These are phyloP conservation scores for Cardamine chenopodiifolia DNA, from an alignment of 345 rosid genomes.

Conservation along the genomic window DNA sequence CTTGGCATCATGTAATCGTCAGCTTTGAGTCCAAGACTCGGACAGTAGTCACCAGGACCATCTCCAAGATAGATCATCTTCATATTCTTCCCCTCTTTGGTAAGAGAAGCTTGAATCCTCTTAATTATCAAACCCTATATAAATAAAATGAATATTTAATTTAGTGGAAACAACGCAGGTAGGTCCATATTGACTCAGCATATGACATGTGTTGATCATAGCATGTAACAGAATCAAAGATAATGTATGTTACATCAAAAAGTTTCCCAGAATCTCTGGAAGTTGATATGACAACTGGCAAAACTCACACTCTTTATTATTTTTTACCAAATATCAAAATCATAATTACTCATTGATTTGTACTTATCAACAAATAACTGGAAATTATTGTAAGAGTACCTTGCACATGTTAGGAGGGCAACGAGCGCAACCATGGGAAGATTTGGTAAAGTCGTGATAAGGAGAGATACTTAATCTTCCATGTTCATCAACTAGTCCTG, in stretches of 20 bases:
- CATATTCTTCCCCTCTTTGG: constrained; percentile 50
- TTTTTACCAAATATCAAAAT: neutral
- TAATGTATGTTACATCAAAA: constrained; percentile 2
- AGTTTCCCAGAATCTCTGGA: neutral
- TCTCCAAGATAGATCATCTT: constrained; percentile 83
- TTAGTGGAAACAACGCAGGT: neutral
- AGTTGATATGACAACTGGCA: neutral
- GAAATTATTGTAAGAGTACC: constrained; percentile 45
- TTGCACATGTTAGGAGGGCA: constrained; percentile 99
- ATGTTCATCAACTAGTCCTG: constrained; percentile 61
- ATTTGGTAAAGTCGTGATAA: constrained; percentile 60
- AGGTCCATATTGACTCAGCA: neutral
- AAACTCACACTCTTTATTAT: neutral
- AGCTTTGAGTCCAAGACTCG: constrained; percentile 60
- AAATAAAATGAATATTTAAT: neutral
- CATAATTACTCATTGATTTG: neutral
- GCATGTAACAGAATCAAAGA: constrained; percentile 2
- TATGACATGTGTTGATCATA: constrained; percentile 13
- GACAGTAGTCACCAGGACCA: constrained; percentile 83
- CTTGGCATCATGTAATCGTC: constrained; percentile 78
- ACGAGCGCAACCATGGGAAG: constrained; percentile 63
- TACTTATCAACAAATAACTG: neutral
- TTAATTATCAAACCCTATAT: constrained; percentile 58
- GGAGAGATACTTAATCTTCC: constrained; percentile 62
- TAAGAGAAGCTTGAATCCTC: constrained; percentile 59